Percentiles rank a stretch among this genome's conserved stretches.
phyloP scores from a whole-genome alignment of 2,329 filamentous ascomycete species.

The Claviceps arundinis region DNA sequence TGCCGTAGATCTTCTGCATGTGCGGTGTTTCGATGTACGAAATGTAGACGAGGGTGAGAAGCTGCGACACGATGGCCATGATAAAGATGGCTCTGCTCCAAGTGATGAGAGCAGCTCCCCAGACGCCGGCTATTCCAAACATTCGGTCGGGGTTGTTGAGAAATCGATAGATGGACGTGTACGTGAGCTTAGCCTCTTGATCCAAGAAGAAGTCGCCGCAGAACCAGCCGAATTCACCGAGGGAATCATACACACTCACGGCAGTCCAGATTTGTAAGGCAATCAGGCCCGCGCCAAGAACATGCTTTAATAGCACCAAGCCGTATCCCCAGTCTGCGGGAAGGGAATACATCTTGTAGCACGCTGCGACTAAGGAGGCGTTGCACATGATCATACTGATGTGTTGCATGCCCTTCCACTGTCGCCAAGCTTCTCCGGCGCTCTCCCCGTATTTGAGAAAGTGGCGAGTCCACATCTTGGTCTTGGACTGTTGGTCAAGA shows the following conservation, averaged over 20 bases:
- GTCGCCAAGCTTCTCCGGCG: slow-evolving; percentile 82
- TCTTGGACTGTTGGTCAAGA: slow-evolving; percentile 71
- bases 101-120: slow-evolving; percentile 88
- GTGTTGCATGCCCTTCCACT: slow-evolving; percentile 96
- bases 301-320: slow-evolving; percentile 74
- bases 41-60: slow-evolving; percentile 75
- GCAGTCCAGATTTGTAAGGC: slow-evolving; percentile 87
- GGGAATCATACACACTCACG: slow-evolving; percentile 82
- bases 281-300: slow-evolving; percentile 68
- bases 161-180: slow-evolving; percentile 95
- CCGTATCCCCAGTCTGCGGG: slow-evolving; percentile 79
- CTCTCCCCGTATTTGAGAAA: slow-evolving; percentile 95
- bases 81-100: slow-evolving; percentile 79
- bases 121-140: slow-evolving; percentile 85
- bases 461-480: slow-evolving; percentile 92
- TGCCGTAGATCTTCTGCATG: slow-evolving; percentile 95
- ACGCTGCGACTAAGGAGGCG: slow-evolving; percentile 74
- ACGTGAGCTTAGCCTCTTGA: slow-evolving; percentile 74
- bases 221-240: slow-evolving; percentile 98
- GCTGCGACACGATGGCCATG: slow-evolving; percentile 73
- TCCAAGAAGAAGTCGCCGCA: slow-evolving; percentile 99
- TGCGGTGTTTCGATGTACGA: slow-evolving; percentile 91
- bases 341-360: slow-evolving; percentile 92
- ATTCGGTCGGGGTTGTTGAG: slow-evolving; percentile 95
- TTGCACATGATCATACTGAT: slow-evolving; percentile 86